These are phyloP conservation scores for Phytophthora cajani DNA, from an alignment of 352 stramenopile genomes.

Conservation along the genomic window DNA sequence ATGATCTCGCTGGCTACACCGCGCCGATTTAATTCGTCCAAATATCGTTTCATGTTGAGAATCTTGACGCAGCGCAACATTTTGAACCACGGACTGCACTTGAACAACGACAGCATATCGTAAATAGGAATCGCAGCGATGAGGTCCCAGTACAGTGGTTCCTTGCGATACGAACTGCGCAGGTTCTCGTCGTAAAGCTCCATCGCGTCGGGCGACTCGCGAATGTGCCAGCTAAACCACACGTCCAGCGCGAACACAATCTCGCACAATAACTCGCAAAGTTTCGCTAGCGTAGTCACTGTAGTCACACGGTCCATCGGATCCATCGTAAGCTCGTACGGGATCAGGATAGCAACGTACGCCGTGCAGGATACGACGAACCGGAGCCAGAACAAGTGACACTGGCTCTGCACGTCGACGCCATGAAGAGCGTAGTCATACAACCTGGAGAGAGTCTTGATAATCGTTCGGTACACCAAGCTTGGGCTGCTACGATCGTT, in stretches of 20 bases:
- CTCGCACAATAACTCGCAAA: constrained; percentile 27
- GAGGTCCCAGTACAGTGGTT: constrained; percentile 47
- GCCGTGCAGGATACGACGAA: constrained; percentile 34
- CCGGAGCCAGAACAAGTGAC: constrained; percentile 50
- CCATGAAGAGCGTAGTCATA: constrained; percentile 13
- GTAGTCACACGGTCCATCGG: constrained; percentile 17
- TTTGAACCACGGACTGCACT: constrained; percentile 27
- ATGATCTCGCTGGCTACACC: constrained; percentile 51
- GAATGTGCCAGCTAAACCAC: constrained; percentile 48
- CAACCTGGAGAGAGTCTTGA: too few species aligned
- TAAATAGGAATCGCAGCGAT: constrained; percentile 42
- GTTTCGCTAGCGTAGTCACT: constrained; percentile 14
- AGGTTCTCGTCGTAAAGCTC: constrained; percentile 55
- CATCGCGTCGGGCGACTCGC: constrained; percentile 35
- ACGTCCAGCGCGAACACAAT: constrained; percentile 50
- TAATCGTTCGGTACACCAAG: too few species aligned
- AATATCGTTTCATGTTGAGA: constrained; percentile 44
- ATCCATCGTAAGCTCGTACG: constrained; percentile 55
- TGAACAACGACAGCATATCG: constrained; percentile 35
- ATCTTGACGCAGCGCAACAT: constrained; percentile 50
- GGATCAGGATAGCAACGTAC: constrained; percentile 46
- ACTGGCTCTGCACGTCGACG: constrained; percentile 41
- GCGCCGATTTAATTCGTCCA: constrained; percentile 58
- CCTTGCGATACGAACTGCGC: constrained; percentile 35
- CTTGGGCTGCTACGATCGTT: neutral